Percentiles rank a stretch among this genome's conserved stretches.
phyloP scores from a whole-genome alignment of 768 basidiomycete genomes.

The Rhizopogon vulgaris region DNA sequence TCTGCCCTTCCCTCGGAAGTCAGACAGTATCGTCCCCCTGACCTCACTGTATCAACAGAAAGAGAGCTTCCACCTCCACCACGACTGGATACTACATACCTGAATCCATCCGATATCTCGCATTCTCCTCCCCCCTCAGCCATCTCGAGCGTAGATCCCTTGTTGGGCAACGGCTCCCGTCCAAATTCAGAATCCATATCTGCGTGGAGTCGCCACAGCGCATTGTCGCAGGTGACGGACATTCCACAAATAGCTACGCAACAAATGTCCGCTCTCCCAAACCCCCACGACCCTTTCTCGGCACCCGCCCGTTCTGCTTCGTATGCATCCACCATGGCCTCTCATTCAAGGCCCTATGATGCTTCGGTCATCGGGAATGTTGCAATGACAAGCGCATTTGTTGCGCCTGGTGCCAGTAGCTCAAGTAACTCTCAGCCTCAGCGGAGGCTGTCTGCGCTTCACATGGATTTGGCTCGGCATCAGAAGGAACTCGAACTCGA shows the following conservation, averaged over 20 bases:
- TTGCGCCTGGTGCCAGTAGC: conserved; percentile 77
- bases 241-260: background rate
- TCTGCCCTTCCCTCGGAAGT: conserved; percentile 3
- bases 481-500: conserved; percentile 7
- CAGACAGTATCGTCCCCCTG: conserved; percentile 5
- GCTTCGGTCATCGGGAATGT: background rate
- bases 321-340: background rate
- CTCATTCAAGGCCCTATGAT: background rate
- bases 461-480: conserved; percentile 4
- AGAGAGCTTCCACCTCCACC: background rate
- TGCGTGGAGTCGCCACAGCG: conserved; percentile 4
- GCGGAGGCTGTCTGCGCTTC: conserved; percentile 3
- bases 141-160: background rate
- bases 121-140: background rate
- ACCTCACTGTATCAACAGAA: background rate
- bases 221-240: background rate
- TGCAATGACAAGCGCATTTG: conserved; percentile 43
- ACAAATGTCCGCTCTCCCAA: background rate
- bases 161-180: background rate
- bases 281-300: conserved; percentile 8
- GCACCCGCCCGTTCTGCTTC: conserved; percentile 3
- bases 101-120: background rate
- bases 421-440: conserved; percentile 13
- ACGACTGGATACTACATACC: background rate
- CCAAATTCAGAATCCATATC: background rate